phyloP scores from a whole-genome alignment of 495 filamentous ascomycete species.

The Penicillium taxi region DNA sequence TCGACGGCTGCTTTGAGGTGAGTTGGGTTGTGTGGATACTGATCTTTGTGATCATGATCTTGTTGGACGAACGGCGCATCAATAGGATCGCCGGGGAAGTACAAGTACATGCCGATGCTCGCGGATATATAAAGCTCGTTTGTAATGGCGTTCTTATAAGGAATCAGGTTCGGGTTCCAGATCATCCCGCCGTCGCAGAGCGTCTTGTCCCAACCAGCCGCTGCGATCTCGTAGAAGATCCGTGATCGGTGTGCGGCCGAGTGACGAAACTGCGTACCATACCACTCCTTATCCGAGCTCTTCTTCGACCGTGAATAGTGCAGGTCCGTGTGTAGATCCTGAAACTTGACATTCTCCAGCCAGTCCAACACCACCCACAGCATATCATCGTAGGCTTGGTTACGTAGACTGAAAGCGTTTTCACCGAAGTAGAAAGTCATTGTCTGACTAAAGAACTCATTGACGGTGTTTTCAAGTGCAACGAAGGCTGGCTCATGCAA shows the following conservation, averaged over 20 bases:
- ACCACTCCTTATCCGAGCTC: constrained; percentile 43
- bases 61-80: constrained; percentile 52
- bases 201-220: constrained; percentile 69
- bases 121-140: constrained; percentile 86
- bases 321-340: constrained; percentile 60
- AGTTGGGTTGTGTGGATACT: constrained; percentile 50
- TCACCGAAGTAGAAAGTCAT: constrained; percentile 81
- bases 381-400: constrained; percentile 91
- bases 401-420: constrained; percentile 64
- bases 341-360: constrained; percentile 75
- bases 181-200: constrained; percentile 88
- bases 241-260: constrained; percentile 78
- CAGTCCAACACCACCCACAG: constrained; percentile 93
- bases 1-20: constrained; percentile 65
- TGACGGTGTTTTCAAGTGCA: constrained; percentile 63
- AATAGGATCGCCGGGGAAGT: constrained; percentile 75
- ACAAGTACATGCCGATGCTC: constrained; percentile 81
- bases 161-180: constrained; percentile 74
- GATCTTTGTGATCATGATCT: constrained; percentile 7
- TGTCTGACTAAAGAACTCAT: constrained; percentile 71
- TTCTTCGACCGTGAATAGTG: constrained; percentile 27
- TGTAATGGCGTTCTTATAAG: constrained; percentile 97
- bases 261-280: constrained; percentile 66
- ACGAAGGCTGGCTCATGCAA: constrained; percentile 27
- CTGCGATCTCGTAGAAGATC: constrained; percentile 83